phyloP scores from a whole-genome alignment of 768 basidiomycete species.

The Pholiota conissans region DNA sequence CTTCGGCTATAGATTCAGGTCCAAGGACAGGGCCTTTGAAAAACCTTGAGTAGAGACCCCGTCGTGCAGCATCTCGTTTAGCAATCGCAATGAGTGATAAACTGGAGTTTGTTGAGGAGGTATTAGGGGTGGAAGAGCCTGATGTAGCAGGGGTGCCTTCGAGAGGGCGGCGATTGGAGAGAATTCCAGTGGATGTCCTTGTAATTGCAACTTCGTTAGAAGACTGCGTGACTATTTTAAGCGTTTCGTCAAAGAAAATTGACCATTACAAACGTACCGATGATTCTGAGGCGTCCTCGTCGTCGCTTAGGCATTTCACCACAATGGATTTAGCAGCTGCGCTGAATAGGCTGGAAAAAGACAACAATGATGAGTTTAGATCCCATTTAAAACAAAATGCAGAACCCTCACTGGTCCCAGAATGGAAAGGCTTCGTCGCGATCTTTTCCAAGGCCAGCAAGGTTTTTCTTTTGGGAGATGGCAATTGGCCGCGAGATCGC shows the following conservation, averaged over 20 bases:
- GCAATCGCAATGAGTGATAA: constrained; percentile 60
- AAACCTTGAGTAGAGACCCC: constrained; percentile 77
- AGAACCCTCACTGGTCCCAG: constrained; percentile 90
- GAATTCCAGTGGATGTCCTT: constrained; percentile 73
- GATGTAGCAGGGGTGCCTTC: constrained; percentile 49
- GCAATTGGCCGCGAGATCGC: constrained; percentile 76
- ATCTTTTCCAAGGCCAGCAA: constrained; percentile 89
- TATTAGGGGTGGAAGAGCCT: constrained; percentile 39
- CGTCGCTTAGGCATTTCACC: constrained; percentile 58
- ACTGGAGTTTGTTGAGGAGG: constrained; percentile 26
- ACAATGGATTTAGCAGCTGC: constrained; percentile 83
- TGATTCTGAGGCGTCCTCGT: constrained; percentile 40
- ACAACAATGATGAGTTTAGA: neutral
- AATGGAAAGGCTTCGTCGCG: constrained; percentile 95
- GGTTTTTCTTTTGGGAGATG: constrained; percentile 79
- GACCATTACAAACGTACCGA: constrained; percentile 6
- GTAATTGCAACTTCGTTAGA: constrained; percentile 32
- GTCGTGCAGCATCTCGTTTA: constrained; percentile 77
- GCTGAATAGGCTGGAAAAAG: constrained; percentile 61
- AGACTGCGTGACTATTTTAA: constrained; percentile 1
- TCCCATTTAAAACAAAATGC: neutral
- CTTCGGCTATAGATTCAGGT: constrained; percentile 34
- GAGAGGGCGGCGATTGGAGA: constrained; percentile 68
- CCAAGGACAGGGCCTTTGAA: constrained; percentile 74
- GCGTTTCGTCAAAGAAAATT: neutral